Evolutionary conservation across 192 early-diverging fungal genomes (phyloP), one percentile per base, ranked within the genome.

Genomic region (Coemansia interrupta): DNA sequence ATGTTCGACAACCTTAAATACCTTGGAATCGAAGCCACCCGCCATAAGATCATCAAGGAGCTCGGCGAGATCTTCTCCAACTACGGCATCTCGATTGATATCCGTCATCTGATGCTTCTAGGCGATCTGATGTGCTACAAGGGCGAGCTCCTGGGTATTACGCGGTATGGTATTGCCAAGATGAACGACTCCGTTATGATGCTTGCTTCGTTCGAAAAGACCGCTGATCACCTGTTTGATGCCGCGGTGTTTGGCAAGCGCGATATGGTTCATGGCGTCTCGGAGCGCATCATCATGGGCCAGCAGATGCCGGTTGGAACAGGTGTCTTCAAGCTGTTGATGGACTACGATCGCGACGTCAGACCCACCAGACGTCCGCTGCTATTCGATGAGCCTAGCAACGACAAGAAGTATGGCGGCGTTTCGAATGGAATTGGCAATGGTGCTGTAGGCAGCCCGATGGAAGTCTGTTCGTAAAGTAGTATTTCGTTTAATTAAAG

Each of bases 141-240:
- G 86, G 97, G 97, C 13, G 95, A 99, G 82, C 87, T 98, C 2
- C 79, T 99, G 6, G 97, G 96, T 56, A 96, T 99, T 60, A 97
- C 95, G 36, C 89, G 97, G 19, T 97, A 97, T 70, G 97, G 97
- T 76, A 94, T 99, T 61, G 88, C 95, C 54, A 97, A 98, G 84
- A 98, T 98, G 96, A 96, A 96, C 70, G 95, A 97, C 76, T 91
- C 89, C 70, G 97, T 97, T 13, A 85, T 99, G 63, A 98, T 97
- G 95, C 83, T 98, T 66, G 96, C 96, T 10, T 98, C 95, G 39
- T 99, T 99, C 65, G 97, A 99, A 81, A 98, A 97, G 83, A 99
- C 97, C 0, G 97, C 96, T 0, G 97, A 99, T 64, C 96, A 98
- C 64, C 81, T 99, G 62, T 98, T 99, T 64, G 96, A 99, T 42